A percentile compares a stretch with the other conserved stretches of the same genome.
Evolutionary conservation across 78 protist species (phyloP).

Genomic region (Dictyostelium citrinum): DNA sequence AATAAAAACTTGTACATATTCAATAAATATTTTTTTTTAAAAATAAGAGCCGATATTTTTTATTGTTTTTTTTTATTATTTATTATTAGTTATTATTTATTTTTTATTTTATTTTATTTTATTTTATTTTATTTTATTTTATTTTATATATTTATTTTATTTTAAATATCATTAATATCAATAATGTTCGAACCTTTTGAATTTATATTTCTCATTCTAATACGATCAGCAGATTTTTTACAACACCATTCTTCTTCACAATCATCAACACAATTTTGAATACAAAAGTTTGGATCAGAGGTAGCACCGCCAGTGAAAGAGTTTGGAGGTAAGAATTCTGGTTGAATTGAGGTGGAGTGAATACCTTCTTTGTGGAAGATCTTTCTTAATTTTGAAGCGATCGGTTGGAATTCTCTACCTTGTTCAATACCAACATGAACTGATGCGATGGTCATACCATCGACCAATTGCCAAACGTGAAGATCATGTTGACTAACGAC

Average conservation of each 20-base stretch:
- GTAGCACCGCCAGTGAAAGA: neutral
- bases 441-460: slow-evolving; percentile 68
- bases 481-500: slow-evolving; percentile 80
- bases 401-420: neutral
- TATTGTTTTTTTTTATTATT: no score
- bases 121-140: neutral
- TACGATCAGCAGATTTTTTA: slow-evolving; percentile 49
- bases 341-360: slow-evolving; percentile 82
- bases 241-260: slow-evolving; percentile 81
- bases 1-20: neutral
- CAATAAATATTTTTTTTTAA: no score
- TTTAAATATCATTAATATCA: neutral
- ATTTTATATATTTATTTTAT: neutral
- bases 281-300: slow-evolving; percentile 9
- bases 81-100: neutral
- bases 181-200: neutral
- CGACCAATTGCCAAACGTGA: slow-evolving; percentile 91
- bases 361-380: slow-evolving; percentile 80
- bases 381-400: slow-evolving; percentile 18
- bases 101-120: neutral
- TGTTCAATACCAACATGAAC: slow-evolving; percentile 70
- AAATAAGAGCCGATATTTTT: no score
- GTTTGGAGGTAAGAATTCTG: slow-evolving; percentile 66
- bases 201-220: neutral
- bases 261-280: slow-evolving; percentile 60